Evolutionary conservation across 495 filamentous ascomycete species (phyloP), one percentile per base, ranked within the genome.

Genomic region (Schizothecium vesticola): DNA sequence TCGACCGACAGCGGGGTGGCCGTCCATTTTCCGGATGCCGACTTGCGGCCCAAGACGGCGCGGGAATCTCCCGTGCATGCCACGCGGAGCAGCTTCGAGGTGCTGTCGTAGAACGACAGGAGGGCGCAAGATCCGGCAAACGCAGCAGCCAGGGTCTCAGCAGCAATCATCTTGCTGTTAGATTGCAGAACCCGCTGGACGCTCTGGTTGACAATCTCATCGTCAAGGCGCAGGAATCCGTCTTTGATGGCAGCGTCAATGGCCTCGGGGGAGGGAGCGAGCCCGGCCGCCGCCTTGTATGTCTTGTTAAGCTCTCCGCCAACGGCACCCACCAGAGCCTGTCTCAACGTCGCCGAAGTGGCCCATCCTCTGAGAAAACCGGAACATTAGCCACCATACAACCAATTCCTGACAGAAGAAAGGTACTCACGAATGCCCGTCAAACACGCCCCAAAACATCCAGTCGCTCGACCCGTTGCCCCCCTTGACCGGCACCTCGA

Each of bases 371-470:
- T 94, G 33, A 70, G n/a, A 64, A 60, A 13, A 21, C 36, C 19
- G 5, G 19, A n/a, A 59, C 33, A 58, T 81, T 67, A 82, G 75
- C 36, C 59, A 11, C 56, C 61, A 61, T 4, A 11, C 6, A 23
- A 66, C 56, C 31, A 58, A 69, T 61, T 56, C 3, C 3, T 21
- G 2, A 9, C 23, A 59, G 61, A 11, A 31, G 16, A 29, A 31
- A 66, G 22, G 5, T 10, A 85, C 86, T 76, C 79, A 94, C 92
- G 91, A 91, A 79, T 99, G 95, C 1, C 95, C 95, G 76, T 99
- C 95, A 79, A 97, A 99, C 13, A 99, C 93, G 55, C 92, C 94
- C 96, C 96, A 99, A 77, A 99, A 99, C 92, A 97, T 98, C 95
- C 95, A 99, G 75, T 99, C 95, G 67, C 86, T 92, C 58, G 80